Conservation (phyloP, 768 basidiomycete species). For the Agrocybe praecox region DNA sequence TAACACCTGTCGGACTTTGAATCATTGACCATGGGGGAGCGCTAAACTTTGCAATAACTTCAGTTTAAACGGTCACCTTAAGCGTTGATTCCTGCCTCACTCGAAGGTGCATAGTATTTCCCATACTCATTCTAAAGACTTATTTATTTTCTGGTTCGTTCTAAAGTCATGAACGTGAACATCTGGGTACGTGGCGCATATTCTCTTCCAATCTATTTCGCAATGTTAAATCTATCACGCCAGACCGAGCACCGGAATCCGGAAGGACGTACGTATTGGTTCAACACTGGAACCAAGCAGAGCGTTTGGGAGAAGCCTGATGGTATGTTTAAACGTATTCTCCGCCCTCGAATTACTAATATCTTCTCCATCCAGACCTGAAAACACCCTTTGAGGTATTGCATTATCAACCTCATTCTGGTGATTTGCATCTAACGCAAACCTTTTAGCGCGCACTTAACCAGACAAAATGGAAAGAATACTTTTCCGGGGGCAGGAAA, state of each 20-base stretch:
- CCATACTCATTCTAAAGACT: neutral
- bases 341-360: neutral
- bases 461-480: slow-evolving; percentile 95
- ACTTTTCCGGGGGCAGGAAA: slow-evolving; percentile 88
- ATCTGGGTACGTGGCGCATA: slow-evolving; percentile 32
- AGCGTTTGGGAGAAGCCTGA: slow-evolving; percentile 99
- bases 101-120: neutral
- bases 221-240: neutral
- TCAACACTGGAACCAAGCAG: slow-evolving; percentile 83
- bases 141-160: neutral
- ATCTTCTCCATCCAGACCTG: slow-evolving; percentile 52
- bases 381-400: slow-evolving; percentile 91
- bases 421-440: slow-evolving; percentile 10
- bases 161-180: slow-evolving; percentile 31
- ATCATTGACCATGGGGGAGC: slow-evolving; percentile 10
- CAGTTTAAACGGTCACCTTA: no score
- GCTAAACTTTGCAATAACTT: no score
- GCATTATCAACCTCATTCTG: neutral
- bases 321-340: slow-evolving; percentile 46
- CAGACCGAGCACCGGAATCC: slow-evolving; percentile 94
- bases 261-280: slow-evolving; percentile 99
- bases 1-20: slow-evolving; percentile 15
- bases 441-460: slow-evolving; percentile 73
- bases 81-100: no score
- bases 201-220: neutral